phyloP scores from a whole-genome alignment of 257 asterid genomes.

The Nicotiana benthamiana region DNA sequence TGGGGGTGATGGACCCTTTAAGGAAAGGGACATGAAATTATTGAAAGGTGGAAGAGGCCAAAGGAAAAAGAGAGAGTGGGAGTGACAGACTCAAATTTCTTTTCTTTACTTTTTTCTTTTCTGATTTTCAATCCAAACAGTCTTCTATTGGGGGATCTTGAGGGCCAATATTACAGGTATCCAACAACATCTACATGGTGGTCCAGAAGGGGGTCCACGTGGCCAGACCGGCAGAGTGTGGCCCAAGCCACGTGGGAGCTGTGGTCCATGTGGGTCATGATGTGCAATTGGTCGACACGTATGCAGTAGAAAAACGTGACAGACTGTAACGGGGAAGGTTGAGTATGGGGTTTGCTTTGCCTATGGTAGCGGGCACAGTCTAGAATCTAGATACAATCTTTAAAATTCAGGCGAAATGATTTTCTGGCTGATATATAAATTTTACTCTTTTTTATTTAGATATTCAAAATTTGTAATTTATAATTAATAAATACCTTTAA shows the following conservation, averaged over 20 bases:
- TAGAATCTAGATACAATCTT: background rate
- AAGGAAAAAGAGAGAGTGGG: conserved; percentile 6
- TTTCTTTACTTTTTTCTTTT: background rate
- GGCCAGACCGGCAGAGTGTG: conserved; percentile 64
- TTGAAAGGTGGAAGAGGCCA: conserved; percentile 14
- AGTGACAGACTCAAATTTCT: background rate
- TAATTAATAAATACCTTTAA: too few species aligned
- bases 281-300: conserved; percentile 25
- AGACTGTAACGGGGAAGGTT: conserved; percentile 26
- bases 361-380: conserved; percentile 2
- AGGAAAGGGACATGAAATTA: conserved; percentile 55
- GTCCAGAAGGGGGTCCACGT: conserved; percentile 61
- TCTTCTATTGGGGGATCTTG: background rate
- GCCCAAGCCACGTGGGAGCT: conserved; percentile 65
- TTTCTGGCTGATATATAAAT: too few species aligned
- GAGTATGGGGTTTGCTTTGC: conserved; percentile 4
- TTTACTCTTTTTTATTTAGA: too few species aligned
- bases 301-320: conserved; percentile 25
- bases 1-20: conserved; percentile 45
- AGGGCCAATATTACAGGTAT: background rate
- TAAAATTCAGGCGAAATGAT: too few species aligned
- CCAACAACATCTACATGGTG: conserved; percentile 24
- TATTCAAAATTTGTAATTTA: too few species aligned
- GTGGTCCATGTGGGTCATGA: conserved; percentile 62
- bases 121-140: background rate